Base-by-base conservation (phyloP, 2,329 filamentous ascomycete genomes). In the Scedosporium minutisporum region DNA sequence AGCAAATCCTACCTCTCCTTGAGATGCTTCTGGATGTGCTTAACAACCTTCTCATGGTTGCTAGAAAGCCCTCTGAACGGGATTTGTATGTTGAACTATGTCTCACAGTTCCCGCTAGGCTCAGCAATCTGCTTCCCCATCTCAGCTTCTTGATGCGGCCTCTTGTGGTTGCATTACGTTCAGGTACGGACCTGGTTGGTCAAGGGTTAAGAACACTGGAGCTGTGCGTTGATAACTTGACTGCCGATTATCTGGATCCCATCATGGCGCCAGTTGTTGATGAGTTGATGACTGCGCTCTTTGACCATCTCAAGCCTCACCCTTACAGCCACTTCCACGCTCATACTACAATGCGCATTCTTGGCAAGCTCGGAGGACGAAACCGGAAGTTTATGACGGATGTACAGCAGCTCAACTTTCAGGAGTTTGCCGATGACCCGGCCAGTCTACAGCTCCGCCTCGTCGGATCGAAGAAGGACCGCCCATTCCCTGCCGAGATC, bases 231-330 rank as follows among this genome's bases (percentile, higher is more conserved):
- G 95, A 99, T 66, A 99, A 99, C 68, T 82, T 99, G 0, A 99
- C 96, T 0, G 93, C 95, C 0, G 95, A 99, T 70, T 99, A 99
- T 71, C 79, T 99, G 14, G 95, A 99, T 69, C 96, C 95, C 0
- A 97, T 99, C 69, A 99, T 99, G 93, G 91, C 93, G 2, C 96
- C 95, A 0, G 96, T 97, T 27, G 97, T 99, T 74, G 93, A 99
- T 69, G 95, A 99, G 71, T 80, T 99, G 55, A 99, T 99, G 95
- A 95, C 92, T 57, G 93, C 93, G 1, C 81, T 99, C 1, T 99
- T 96, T 82, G 93, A 97, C 66, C 96, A 99, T 73, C 82, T 99
- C 51, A 90, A 89, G 69, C 96, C 95, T 6, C 88, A 93, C 65
- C 95, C 95, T 0, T 96, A 99, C 74, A 96, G 90, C 69, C 96